Percentiles rank a stretch among this genome's conserved stretches.
Evolutionary conservation across 2,329 filamentous ascomycete species (phyloP).

Genomic region (Lasiodiplodia gonubiensis): DNA sequence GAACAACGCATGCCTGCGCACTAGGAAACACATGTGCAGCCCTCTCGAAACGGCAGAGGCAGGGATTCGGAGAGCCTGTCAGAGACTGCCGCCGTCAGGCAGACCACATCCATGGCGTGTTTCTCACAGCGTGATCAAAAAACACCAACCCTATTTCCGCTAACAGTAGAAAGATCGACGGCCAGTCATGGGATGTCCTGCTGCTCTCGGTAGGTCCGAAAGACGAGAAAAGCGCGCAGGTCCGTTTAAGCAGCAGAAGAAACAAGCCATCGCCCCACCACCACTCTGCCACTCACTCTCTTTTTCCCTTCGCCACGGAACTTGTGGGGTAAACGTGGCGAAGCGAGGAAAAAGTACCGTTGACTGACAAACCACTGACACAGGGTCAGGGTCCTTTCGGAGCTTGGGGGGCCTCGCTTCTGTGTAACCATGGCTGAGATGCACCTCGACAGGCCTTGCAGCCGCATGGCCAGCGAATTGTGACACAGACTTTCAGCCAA

Average conservation of each 20-base stretch:
- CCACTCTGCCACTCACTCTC: not conserved
- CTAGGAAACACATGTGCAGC: not conserved
- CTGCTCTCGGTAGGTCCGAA: not conserved
- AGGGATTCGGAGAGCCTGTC: not conserved
- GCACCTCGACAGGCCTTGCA: not conserved
- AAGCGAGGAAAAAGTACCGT: constrained; percentile 28
- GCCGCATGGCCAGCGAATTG: not conserved
- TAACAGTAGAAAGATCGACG: not conserved
- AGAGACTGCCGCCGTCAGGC: not conserved
- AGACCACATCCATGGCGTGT: not conserved
- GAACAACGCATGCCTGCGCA: not conserved
- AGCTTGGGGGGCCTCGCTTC: not conserved
- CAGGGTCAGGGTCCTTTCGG: constrained; percentile 44
- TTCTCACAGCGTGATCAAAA: not conserved
- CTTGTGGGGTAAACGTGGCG: constrained; percentile 8
- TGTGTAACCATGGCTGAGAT: not conserved
- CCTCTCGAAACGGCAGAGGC: not conserved
- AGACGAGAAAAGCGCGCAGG: not conserved
- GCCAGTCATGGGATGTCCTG: not conserved
- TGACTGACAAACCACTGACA: constrained; percentile 32
- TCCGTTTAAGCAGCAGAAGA: constrained; percentile 17
- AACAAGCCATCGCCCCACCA: constrained; percentile 8
- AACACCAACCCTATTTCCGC: not conserved
- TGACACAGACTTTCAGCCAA: not conserved
- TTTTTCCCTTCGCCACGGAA: not conserved